Percentiles rank a stretch among this genome's conserved stretches.
Conservation (phyloP, 176 grass and related monocot genomes). For the Cenchrus americanus region DNA sequence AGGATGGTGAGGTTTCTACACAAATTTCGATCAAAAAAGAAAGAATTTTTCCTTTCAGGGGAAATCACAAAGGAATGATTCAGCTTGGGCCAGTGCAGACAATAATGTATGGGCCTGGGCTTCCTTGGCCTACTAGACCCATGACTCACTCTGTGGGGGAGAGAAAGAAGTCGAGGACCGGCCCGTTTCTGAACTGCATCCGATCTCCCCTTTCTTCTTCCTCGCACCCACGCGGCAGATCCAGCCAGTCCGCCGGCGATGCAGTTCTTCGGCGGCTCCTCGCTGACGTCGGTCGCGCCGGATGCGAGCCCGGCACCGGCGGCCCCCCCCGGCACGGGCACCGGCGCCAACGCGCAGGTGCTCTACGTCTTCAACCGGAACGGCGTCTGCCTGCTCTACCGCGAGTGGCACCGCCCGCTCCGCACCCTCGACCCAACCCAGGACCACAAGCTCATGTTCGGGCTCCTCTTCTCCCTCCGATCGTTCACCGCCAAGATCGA, state of each 20-base stretch:
- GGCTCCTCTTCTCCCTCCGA: slow-evolving; percentile 90
- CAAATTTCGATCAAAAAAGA: no score
- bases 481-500: slow-evolving; percentile 96
- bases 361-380: slow-evolving; percentile 95
- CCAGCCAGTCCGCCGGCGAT: slow-evolving; percentile 35
- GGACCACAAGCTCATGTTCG: slow-evolving; percentile 99
- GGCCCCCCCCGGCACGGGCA: slow-evolving; percentile 70
- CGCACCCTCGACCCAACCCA: slow-evolving; percentile 77
- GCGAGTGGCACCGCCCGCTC: slow-evolving; percentile 87
- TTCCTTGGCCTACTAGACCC: background rate
- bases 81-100: no score
- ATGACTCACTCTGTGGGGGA: no score
- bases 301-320: slow-evolving; percentile 65
- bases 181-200: background rate
- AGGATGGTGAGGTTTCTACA: no score
- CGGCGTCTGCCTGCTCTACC: slow-evolving; percentile 88
- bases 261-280: slow-evolving; percentile 87
- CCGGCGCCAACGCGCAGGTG: slow-evolving; percentile 71
- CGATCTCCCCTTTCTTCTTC: no score
- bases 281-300: slow-evolving; percentile 52
- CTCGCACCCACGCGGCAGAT: background rate
- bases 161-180: background rate
- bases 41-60: no score
- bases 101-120: background rate
- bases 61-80: no score